phyloP scores from a whole-genome alignment of 345 rosid species.

The Eucalyptus brandiana region DNA sequence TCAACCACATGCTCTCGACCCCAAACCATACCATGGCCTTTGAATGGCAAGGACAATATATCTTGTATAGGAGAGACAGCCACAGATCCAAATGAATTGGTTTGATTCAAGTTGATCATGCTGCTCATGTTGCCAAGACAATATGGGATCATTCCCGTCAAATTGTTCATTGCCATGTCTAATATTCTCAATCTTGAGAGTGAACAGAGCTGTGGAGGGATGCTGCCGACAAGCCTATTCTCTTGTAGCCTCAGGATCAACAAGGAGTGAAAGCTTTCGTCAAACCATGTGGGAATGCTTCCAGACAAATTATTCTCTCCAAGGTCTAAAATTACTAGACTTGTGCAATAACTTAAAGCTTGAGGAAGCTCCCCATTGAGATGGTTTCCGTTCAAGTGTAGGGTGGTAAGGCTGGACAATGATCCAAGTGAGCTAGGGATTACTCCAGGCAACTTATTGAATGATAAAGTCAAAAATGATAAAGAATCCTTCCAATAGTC shows the following conservation, averaged over 20 bases:
- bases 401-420: accelerated
- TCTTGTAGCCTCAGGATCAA: no score
- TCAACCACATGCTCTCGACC: no score
- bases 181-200: no score
- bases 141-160: no score
- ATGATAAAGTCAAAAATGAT: background rate
- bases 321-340: background rate
- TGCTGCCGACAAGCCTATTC: no score
- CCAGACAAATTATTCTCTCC: no score
- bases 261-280: no score
- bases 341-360: background rate
- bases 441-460: background rate
- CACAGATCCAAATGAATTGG: accelerated
- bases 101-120: no score
- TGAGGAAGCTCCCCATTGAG: background rate
- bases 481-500: background rate
- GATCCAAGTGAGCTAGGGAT: background rate
- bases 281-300: no score
- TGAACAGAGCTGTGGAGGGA: accelerated
- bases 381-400: background rate
- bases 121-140: no score
- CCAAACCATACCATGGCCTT: accelerated
- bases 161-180: no score
- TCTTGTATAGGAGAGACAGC: accelerated
- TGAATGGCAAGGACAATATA: accelerated